phyloP scores from a whole-genome alignment of 208 protist genomes.

The Leishmania amazonensis region DNA sequence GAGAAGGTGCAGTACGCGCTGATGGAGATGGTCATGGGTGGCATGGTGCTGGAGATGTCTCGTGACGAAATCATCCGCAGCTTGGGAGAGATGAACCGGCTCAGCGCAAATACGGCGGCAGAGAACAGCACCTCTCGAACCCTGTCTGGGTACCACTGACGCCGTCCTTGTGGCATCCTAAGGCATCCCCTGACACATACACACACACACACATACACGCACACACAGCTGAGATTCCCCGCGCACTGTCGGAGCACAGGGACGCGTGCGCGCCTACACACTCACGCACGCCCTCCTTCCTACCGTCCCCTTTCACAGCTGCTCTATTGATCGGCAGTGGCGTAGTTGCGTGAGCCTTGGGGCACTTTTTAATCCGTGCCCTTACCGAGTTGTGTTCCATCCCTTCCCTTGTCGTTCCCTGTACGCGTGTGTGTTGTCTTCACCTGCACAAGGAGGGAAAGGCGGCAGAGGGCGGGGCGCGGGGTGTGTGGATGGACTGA shows the following conservation, averaged over 20 bases:
- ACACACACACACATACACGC: no score
- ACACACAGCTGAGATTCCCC: no score
- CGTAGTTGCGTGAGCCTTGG: neutral
- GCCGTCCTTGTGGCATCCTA: neutral
- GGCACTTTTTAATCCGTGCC: neutral
- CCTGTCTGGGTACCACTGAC: constrained; percentile 30
- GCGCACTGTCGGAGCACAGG: neutral
- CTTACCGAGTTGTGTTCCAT: neutral
- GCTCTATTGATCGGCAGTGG: neutral
- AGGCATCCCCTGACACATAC: no score
- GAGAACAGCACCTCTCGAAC: constrained; percentile 16
- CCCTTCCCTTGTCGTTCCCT: neutral
- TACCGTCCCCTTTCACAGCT: neutral
- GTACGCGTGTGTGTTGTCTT: neutral
- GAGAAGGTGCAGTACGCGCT: constrained; percentile 98
- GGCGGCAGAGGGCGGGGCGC: neutral
- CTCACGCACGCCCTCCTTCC: neutral
- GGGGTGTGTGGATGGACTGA: neutral
- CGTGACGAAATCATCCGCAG: constrained; percentile 87
- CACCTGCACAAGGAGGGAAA: neutral
- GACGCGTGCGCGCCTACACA: neutral
- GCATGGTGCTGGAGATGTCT: constrained; percentile 98
- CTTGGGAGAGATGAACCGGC: constrained; percentile 60
- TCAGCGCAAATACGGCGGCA: constrained; percentile 27
- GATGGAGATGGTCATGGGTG: constrained; percentile 98